These are phyloP conservation scores for Sordariomycetes sp. DNA, from an alignment of 2,329 filamentous ascomycete genomes.

Conservation along the genomic window DNA sequence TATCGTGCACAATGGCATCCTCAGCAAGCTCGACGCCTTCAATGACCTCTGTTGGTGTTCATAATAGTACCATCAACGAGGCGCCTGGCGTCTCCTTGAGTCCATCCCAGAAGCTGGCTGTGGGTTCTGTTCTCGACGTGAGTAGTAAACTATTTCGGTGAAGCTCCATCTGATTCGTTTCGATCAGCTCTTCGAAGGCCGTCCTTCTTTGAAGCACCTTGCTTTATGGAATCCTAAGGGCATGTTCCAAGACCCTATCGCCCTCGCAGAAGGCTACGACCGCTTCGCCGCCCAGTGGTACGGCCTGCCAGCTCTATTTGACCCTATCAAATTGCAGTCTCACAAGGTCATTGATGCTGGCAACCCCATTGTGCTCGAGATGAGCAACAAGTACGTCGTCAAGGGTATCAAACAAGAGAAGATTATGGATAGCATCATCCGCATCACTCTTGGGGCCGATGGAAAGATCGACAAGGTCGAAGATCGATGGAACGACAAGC, in stretches of 20 bases:
- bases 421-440: slow-evolving; percentile 32
- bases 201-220: slow-evolving; percentile 48
- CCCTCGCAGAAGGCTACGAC: not conserved
- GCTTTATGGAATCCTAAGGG: slow-evolving; percentile 49
- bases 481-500: slow-evolving; percentile 25
- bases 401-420: slow-evolving; percentile 33
- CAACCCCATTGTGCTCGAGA: slow-evolving; percentile 49
- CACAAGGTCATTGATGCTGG: slow-evolving; percentile 43
- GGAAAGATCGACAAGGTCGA: slow-evolving; percentile 24
- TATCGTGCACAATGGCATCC: too few species aligned
- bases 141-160: not conserved
- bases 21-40: too few species aligned
- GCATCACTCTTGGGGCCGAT: slow-evolving; percentile 19
- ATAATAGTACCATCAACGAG: not conserved
- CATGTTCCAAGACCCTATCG: slow-evolving; percentile 49
- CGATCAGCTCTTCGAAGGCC: slow-evolving; percentile 48
- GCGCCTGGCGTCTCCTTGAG: not conserved
- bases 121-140: slow-evolving; percentile 1
- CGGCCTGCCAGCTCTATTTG: not conserved
- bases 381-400: slow-evolving; percentile 25
- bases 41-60: not conserved
- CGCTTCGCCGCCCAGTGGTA: not conserved
- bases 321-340: slow-evolving; percentile 31
- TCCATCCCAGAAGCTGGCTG: not conserved
- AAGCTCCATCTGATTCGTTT: not conserved